A percentile compares a stretch with the other conserved stretches of the same genome.
These are phyloP conservation scores for Gynochthodes officinalis DNA, from an alignment of 257 asterid species.

Conservation along the genomic window DNA sequence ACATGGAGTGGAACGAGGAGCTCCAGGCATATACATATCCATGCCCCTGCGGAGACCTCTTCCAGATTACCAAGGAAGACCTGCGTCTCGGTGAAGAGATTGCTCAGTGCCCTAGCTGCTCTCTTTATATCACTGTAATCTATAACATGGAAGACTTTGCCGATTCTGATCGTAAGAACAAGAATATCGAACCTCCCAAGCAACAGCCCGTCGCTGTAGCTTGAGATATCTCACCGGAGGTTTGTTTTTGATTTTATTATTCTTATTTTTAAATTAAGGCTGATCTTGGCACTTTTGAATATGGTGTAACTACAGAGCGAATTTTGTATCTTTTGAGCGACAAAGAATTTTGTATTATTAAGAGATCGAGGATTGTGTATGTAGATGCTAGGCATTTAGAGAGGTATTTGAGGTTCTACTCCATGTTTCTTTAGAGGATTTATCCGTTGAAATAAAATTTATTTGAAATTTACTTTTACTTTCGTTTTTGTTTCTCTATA, in stretches of 20 bases:
- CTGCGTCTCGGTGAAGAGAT: slow-evolving; percentile 82
- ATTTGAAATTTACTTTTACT: not conserved
- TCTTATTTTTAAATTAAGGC: not conserved
- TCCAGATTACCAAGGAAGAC: slow-evolving; percentile 83
- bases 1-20: slow-evolving; percentile 95
- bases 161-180: slow-evolving; percentile 31
- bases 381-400: not conserved
- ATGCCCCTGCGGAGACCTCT: slow-evolving; percentile 93
- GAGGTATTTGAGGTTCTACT: not conserved
- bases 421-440: not conserved
- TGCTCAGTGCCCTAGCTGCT: slow-evolving; percentile 92
- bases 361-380: not conserved
- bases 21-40: slow-evolving; percentile 80
- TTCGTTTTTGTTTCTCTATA: too few species aligned
- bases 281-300: not conserved
- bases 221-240: slow-evolving; percentile 30
- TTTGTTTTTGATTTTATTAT: not conserved
- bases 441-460: not conserved
- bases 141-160: slow-evolving; percentile 78
- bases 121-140: slow-evolving; percentile 78
- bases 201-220: slow-evolving; percentile 70
- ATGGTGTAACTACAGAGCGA: not conserved
- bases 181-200: slow-evolving; percentile 47
- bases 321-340: too few species aligned
- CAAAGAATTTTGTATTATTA: not conserved